Percentiles rank a stretch among this genome's conserved stretches.
These are phyloP conservation scores for Cucurbita pepo DNA, from an alignment of 306 rosid genomes.

Conservation along the genomic window DNA sequence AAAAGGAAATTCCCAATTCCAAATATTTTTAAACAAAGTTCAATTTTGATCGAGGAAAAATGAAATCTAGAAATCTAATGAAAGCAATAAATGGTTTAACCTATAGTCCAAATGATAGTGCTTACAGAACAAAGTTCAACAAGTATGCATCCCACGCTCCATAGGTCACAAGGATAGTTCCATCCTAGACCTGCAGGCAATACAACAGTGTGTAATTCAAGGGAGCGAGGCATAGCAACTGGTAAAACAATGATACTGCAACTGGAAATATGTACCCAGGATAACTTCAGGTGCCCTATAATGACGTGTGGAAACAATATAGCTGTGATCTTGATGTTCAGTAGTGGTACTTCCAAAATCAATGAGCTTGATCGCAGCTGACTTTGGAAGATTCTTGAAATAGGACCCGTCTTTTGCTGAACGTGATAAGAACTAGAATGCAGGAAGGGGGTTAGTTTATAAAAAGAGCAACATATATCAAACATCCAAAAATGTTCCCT, in stretches of 20 bases:
- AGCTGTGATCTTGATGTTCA: conserved; percentile 70
- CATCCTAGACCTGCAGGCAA: conserved; percentile 67
- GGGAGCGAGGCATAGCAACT: not conserved
- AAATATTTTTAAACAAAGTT: not conserved
- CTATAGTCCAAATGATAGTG: conserved; percentile 2
- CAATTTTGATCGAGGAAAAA: not conserved
- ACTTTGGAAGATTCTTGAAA: conserved; percentile 68
- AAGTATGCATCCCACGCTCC: conserved; percentile 84
- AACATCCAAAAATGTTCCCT: not conserved
- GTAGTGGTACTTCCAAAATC: conserved; percentile 77
- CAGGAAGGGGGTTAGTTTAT: not conserved
- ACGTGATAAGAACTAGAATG: conserved; percentile 43
- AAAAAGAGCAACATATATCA: not conserved
- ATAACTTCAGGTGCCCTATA: conserved; percentile 78
- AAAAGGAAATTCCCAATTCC: not conserved
- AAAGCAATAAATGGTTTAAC: not conserved
- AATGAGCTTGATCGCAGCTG: conserved; percentile 68
- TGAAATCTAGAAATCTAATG: not conserved
- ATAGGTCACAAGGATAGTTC: conserved; percentile 75
- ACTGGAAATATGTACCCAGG: conserved; percentile 31
- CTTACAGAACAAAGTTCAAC: conserved; percentile 86
- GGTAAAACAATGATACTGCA: not conserved
- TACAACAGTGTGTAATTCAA: not conserved
- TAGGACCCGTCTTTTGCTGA: conserved; percentile 49
- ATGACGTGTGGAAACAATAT: conserved; percentile 78